Base-by-base conservation (phyloP, 2,329 filamentous ascomycete species). In the Aspergillus ochraceoroseus region DNA sequence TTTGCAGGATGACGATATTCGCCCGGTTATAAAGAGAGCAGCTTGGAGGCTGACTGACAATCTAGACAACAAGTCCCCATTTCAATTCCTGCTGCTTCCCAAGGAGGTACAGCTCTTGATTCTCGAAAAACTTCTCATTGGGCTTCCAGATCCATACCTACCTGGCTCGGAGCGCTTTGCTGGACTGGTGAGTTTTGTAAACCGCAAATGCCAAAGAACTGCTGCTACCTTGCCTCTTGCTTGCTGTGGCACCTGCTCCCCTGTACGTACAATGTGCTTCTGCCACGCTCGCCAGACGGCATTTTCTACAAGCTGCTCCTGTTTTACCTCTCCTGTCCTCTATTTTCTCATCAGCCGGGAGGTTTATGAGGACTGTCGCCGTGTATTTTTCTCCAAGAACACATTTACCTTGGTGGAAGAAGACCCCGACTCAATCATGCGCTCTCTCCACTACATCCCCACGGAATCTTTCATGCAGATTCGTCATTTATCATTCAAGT, bases 81-180 rank as follows among this genome's bases (percentile, higher is more conserved):
- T 59, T 33, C 47, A 41, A 3, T 60, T 53, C 29, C 37, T 42
- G 15, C 30, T 42, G 15, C 49, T 60, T 6, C 57, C 57, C 6
- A 52, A 52, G 25, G 57, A 60, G 37, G 31, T 60, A 2, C 57
- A 60, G 29, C 39, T 51, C n/a, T 46, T 57, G 38, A 38, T 56
- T 12, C 44, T 57, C 9, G 47, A 55, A 12, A 15, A 46, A 14
- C 25, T 51, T 6, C 32, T 59, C 18, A 32, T 43, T 22, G 32
- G 45, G 18, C 44, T 38, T 6, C 38, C 29, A 14, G 48, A 52
- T 40, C 51, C 47, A 6, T 44, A 31, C 37, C 29, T 52, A 13
- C 34, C 39, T 14, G 18, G 18, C n/a, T 14, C 27, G 2, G 46
- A 44, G 5, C 27, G 42, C 27, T 13, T 25, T 7, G 14, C 11